Evolutionary conservation across 306 rosid species (phyloP).

Genomic region (Dalbergia oliveri): DNA sequence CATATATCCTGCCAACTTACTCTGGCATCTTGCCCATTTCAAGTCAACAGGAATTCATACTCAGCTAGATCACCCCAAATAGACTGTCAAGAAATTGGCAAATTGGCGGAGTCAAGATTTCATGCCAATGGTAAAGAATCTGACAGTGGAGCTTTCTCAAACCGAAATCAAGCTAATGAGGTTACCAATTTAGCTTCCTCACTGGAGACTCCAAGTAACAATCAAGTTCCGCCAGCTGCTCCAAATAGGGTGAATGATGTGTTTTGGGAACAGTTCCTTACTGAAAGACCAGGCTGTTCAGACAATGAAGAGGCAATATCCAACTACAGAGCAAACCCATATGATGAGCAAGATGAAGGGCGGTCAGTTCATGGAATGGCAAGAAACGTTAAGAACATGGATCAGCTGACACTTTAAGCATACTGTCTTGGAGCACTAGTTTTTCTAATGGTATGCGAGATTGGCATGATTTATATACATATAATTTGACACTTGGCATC

Average conservation of each 20-base stretch:
- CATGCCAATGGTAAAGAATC: constrained; percentile 60
- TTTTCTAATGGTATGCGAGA: constrained; percentile 21
- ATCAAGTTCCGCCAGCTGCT: constrained; percentile 59
- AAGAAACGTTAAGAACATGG: constrained; percentile 60
- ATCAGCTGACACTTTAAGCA: constrained; percentile 70
- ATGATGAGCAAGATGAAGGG: constrained; percentile 75
- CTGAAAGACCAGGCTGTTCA: constrained; percentile 93
- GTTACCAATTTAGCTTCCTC: constrained; percentile 50
- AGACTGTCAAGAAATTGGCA: constrained; percentile 62
- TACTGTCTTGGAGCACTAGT: constrained; percentile 33
- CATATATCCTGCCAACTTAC: constrained; percentile 87
- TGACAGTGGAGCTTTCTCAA: constrained; percentile 56
- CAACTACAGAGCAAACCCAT: constrained; percentile 64
- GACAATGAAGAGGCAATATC: constrained; percentile 97
- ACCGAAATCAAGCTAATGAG: constrained; percentile 50
- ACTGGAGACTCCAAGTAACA: constrained; percentile 61
- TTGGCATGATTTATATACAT: constrained; percentile 11
- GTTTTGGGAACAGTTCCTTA: constrained; percentile 98
- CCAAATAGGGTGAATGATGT: constrained; percentile 85
- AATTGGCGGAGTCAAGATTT: constrained; percentile 61
- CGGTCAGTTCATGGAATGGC: constrained; percentile 65
- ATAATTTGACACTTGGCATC: constrained; percentile 16
- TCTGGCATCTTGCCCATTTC: constrained; percentile 81
- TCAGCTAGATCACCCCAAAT: constrained; percentile 66
- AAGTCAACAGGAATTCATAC: constrained; percentile 58